Conservation (phyloP, 2,329 filamentous ascomycete genomes). For the Epichloe baconii region DNA sequence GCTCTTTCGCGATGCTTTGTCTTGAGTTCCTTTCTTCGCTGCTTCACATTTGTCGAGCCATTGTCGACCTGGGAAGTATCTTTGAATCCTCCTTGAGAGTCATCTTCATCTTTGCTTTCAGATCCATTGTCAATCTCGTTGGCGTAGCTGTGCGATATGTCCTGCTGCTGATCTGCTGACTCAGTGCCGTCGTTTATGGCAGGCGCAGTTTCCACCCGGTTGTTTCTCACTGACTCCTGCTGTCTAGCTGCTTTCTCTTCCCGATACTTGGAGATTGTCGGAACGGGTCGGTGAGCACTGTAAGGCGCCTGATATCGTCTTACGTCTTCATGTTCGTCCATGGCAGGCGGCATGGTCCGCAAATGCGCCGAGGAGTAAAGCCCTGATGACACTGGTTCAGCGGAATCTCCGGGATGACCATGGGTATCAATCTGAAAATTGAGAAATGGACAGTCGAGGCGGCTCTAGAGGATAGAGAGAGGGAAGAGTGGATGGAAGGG, state of each 20-base stretch:
- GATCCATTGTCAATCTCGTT: conserved; percentile 5
- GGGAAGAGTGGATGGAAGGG: too few species aligned
- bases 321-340: conserved; percentile 24
- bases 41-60: conserved; percentile 27
- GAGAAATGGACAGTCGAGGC: neutral
- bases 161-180: neutral
- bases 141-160: neutral
- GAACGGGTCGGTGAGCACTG: conserved; percentile 29
- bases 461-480: neutral
- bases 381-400: neutral
- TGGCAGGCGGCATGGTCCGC: conserved; percentile 21
- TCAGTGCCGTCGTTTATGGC: neutral
- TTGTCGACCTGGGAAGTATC: conserved; percentile 25
- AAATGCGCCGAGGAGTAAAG: neutral
- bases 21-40: conserved; percentile 36
- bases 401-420: neutral
- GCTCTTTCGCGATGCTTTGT: conserved; percentile 29
- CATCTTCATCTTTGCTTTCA: conserved; percentile 8
- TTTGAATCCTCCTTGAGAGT: conserved; percentile 9
- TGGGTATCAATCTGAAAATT: neutral
- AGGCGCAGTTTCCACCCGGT: conserved; percentile 10
- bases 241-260: conserved; percentile 33
- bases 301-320: conserved; percentile 28
- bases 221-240: conserved; percentile 22
- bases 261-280: conserved; percentile 35